These are phyloP conservation scores for Globisporangium emineosum DNA, from an alignment of 352 stramenopile species.

Conservation along the genomic window DNA sequence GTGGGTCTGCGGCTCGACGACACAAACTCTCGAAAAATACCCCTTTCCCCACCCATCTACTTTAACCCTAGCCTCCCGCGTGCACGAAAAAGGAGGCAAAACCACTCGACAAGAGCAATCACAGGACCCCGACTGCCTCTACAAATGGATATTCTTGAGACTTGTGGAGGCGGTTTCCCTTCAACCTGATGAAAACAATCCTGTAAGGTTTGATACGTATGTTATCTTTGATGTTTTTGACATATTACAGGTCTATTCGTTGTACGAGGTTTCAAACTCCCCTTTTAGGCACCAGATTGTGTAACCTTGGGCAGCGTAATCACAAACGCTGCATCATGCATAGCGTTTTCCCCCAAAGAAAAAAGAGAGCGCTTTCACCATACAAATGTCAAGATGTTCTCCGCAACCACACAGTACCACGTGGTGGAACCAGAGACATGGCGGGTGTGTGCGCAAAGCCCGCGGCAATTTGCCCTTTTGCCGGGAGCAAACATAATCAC, in stretches of 20 bases:
- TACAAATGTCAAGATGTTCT: slow-evolving; percentile 1
- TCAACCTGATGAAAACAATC: too few relatives aligned
- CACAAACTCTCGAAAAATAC: slow-evolving; percentile 6
- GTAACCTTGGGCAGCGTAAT: not conserved
- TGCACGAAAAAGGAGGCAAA: slow-evolving; percentile 5
- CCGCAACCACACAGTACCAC: not conserved
- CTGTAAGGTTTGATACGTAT: not conserved
- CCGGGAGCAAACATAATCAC: too few relatives aligned
- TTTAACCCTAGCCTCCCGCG: not conserved
- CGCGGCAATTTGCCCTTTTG: too few relatives aligned
- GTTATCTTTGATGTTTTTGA: too few relatives aligned
- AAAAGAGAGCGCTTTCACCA: not conserved
- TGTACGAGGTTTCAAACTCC: not conserved
- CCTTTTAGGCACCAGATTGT: not conserved
- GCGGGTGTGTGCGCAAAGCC: not conserved
- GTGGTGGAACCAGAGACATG: slow-evolving; percentile 8
- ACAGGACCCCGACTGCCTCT: not conserved
- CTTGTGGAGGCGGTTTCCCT: not conserved
- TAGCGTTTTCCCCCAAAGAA: not conserved
- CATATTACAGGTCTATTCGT: not conserved
- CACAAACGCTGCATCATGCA: not conserved
- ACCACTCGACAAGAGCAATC: not conserved
- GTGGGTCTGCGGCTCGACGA: slow-evolving; percentile 5
- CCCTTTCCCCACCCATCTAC: slow-evolving; percentile 1
- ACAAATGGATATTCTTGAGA: not conserved